A percentile compares a stretch with the other conserved stretches of the same genome.
phyloP scores from a whole-genome alignment of 1,284 basidiomycete genomes.

The Austroboletus novae-zelandiae region DNA sequence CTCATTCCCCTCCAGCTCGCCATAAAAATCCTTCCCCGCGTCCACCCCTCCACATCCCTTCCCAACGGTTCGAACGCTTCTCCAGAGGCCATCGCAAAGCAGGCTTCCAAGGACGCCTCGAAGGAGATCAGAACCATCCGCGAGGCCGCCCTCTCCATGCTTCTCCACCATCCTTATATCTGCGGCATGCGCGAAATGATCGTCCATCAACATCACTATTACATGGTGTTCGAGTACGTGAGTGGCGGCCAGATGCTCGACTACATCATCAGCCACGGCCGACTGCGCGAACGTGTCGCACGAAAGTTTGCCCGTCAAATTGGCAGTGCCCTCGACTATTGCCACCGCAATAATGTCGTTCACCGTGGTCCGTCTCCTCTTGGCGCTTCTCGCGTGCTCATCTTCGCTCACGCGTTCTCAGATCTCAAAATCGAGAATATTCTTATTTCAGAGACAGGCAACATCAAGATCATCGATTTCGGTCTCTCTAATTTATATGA shows the following conservation, averaged over 20 bases:
- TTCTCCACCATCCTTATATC: slow-evolving; percentile 97
- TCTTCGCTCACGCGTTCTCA: slow-evolving; percentile 13
- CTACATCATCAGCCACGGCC: slow-evolving; percentile 99
- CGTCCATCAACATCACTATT: slow-evolving; percentile 94
- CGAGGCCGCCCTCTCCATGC: slow-evolving; percentile 90
- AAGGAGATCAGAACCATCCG: slow-evolving; percentile 96
- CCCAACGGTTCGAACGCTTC: slow-evolving; percentile 45
- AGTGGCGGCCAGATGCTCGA: slow-evolving; percentile 99
- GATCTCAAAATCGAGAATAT: slow-evolving; percentile 99
- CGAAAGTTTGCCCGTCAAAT: slow-evolving; percentile 98
- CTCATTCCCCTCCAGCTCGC: slow-evolving; percentile 63
- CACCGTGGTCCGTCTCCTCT: slow-evolving; percentile 65
- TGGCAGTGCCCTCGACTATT: slow-evolving; percentile 93
- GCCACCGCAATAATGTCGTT: slow-evolving; percentile 96
- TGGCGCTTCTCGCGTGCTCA: slow-evolving; percentile 9
- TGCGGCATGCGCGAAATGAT: slow-evolving; percentile 99
- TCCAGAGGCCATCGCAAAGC: slow-evolving; percentile 68
- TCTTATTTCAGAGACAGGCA: slow-evolving; percentile 96
- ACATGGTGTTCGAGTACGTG: slow-evolving; percentile 99
- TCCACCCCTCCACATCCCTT: slow-evolving; percentile 51
- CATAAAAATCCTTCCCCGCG: slow-evolving; percentile 96
- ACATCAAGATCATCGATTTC: slow-evolving; percentile 99
- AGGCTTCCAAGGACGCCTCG: slow-evolving; percentile 86
- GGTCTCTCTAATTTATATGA: slow-evolving; percentile 97
- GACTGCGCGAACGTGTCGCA: slow-evolving; percentile 91